These are phyloP conservation scores for Colletotrichum noveboracense DNA, from an alignment of 2,329 filamentous ascomycete species.

Conservation along the genomic window DNA sequence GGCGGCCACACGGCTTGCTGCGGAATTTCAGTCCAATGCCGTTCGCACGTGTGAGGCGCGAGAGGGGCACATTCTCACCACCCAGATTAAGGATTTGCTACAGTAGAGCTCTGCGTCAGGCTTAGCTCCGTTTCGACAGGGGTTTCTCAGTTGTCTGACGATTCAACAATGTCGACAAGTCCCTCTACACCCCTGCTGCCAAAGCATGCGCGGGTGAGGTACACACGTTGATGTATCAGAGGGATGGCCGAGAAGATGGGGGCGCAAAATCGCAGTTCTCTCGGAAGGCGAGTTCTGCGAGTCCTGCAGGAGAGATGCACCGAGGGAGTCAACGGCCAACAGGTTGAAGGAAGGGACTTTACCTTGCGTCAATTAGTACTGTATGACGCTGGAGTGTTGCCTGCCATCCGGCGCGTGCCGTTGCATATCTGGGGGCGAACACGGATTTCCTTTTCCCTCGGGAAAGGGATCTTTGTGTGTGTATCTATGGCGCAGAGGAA, in stretches of 20 bases:
- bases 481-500: background rate
- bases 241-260: background rate
- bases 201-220: background rate
- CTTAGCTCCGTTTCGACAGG: slow-evolving; percentile 16
- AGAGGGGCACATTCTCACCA: slow-evolving; percentile 16
- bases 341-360: background rate
- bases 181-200: background rate
- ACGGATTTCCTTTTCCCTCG: background rate
- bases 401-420: background rate
- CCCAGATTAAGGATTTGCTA: background rate
- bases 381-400: background rate
- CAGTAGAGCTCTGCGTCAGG: background rate
- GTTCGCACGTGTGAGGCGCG: slow-evolving; percentile 12
- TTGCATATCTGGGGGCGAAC: background rate
- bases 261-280: background rate
- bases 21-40: slow-evolving; percentile 20
- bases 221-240: background rate
- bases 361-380: background rate
- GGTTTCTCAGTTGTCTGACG: slow-evolving; percentile 15
- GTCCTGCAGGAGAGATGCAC: background rate
- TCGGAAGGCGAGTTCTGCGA: background rate
- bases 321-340: background rate
- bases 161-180: slow-evolving; percentile 1
- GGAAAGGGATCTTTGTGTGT: background rate
- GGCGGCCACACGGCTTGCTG: slow-evolving; percentile 3